Percentiles rank a stretch among this genome's conserved stretches.
Conservation (phyloP, 1,284 basidiomycete species). For the Salmacisia buchloeana region DNA sequence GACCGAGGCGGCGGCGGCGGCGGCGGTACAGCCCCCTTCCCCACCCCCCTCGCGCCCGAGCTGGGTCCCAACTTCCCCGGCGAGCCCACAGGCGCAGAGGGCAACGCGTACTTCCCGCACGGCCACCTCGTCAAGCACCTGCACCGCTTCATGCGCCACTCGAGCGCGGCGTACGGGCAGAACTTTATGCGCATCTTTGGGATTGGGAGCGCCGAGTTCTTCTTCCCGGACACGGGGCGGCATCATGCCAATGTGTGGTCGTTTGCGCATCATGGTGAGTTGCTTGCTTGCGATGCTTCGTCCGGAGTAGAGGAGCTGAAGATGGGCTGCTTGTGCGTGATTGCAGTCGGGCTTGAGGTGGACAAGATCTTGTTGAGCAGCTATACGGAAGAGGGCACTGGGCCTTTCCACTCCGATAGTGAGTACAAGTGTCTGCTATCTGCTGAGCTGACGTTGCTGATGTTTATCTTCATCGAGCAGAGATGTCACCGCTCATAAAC, state of each 20-base stretch:
- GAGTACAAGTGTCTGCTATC: conserved; percentile 26
- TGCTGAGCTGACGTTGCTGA: too few species aligned
- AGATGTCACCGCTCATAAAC: conserved; percentile 54
- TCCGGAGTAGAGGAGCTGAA: neutral
- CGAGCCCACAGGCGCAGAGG: conserved; percentile 6
- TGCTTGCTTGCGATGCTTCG: neutral
- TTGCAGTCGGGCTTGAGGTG: conserved; percentile 53
- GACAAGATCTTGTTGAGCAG: conserved; percentile 55
- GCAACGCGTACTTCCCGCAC: conserved; percentile 50
- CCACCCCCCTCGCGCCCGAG: neutral
- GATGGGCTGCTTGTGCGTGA: neutral
- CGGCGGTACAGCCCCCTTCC: neutral
- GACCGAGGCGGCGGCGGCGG: conserved; percentile 14
- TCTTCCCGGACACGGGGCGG: conserved; percentile 54
- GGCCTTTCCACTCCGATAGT: conserved; percentile 30
- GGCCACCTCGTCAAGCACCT: conserved; percentile 54
- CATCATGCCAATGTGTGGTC: conserved; percentile 55
- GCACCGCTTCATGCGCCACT: conserved; percentile 55
- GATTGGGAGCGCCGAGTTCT: conserved; percentile 53
- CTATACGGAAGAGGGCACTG: conserved; percentile 49
- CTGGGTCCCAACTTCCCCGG: neutral
- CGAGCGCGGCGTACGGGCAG: conserved; percentile 41
- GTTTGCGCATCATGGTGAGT: conserved; percentile 8
- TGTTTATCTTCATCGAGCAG: too few species aligned
- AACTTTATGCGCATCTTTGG: conserved; percentile 55